Conservation (phyloP, 2,329 filamentous ascomycete species). For the Phyllosticta citribraziliensis region DNA sequence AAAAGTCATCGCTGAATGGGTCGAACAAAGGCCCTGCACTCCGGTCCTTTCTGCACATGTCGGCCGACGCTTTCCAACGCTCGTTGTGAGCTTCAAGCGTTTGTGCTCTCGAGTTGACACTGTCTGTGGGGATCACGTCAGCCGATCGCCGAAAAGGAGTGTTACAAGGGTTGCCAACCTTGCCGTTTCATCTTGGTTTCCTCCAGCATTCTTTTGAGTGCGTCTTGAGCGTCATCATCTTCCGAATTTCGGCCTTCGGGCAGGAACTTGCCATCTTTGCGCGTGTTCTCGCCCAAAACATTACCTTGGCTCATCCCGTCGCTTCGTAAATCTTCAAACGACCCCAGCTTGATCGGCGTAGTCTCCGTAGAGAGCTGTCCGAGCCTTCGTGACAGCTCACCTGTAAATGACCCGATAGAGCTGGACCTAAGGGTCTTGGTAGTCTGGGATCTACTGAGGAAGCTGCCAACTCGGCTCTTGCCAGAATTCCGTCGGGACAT, state of each 20-base stretch:
- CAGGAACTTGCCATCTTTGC: conserved; percentile 1
- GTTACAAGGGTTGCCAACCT: neutral
- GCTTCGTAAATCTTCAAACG: conserved; percentile 15
- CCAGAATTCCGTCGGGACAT: neutral
- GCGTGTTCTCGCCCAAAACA: conserved; percentile 14
- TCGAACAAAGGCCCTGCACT: conserved; percentile 16
- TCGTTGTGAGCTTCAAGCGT: conserved; percentile 31
- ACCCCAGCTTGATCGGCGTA: neutral
- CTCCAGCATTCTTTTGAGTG: conserved; percentile 31
- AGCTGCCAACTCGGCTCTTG: neutral
- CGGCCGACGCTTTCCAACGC: conserved; percentile 36
- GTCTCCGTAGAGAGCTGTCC: conserved; percentile 1
- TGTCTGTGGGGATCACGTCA: neutral
- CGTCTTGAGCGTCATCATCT: conserved; percentile 28
- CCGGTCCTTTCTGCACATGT: conserved; percentile 15
- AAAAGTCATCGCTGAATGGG: conserved; percentile 28
- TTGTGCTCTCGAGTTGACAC: conserved; percentile 1
- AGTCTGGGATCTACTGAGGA: neutral
- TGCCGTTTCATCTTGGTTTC: conserved; percentile 3
- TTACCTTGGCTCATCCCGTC: conserved; percentile 25
- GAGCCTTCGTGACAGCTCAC: conserved; percentile 3
- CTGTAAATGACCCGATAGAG: conserved; percentile 2
- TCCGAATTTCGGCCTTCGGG: neutral
- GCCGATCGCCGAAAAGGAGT: neutral
- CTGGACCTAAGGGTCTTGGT: conserved; percentile 2